These are phyloP conservation scores for Raddia guianensis DNA, from an alignment of 176 grass and related monocot genomes.

Conservation along the genomic window DNA sequence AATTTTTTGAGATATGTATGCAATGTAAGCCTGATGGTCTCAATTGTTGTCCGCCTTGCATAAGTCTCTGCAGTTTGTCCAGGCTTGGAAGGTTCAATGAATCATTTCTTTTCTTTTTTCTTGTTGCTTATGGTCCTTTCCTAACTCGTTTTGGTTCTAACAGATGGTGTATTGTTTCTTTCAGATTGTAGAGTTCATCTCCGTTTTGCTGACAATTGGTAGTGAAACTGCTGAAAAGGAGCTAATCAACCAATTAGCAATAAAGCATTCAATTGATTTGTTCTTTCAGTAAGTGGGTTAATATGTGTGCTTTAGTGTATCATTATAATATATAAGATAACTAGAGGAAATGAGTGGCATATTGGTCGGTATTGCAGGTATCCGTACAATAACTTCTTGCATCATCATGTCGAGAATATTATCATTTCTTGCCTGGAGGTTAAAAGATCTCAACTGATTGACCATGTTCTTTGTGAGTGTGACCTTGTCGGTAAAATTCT, in stretches of 20 bases:
- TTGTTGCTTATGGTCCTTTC: neutral
- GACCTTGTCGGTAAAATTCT: constrained; percentile 70
- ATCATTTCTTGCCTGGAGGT: constrained; percentile 77
- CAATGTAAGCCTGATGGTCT: constrained; percentile 15
- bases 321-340: neutral
- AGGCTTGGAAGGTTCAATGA: constrained; percentile 28
- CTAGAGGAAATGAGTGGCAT: neutral
- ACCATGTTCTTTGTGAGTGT: constrained; percentile 73
- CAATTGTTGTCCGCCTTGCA: constrained; percentile 2
- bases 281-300: constrained; percentile 76
- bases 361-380: constrained; percentile 59
- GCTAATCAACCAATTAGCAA: constrained; percentile 68
- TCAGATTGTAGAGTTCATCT: constrained; percentile 91
- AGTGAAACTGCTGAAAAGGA: constrained; percentile 75
- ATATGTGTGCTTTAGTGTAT: neutral
- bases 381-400: constrained; percentile 82
- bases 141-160: constrained; percentile 25
- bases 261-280: constrained; percentile 63
- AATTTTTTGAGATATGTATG: constrained; percentile 21
- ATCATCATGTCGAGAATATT: constrained; percentile 80
- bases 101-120: constrained; percentile 14
- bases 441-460: constrained; percentile 60
- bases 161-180: constrained; percentile 30
- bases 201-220: constrained; percentile 77
- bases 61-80: constrained; percentile 30